Percentiles rank a stretch among this genome's conserved stretches.
Conservation (phyloP, 306 rosid genomes). For the cucumber (Cucumis sativus) region DNA sequence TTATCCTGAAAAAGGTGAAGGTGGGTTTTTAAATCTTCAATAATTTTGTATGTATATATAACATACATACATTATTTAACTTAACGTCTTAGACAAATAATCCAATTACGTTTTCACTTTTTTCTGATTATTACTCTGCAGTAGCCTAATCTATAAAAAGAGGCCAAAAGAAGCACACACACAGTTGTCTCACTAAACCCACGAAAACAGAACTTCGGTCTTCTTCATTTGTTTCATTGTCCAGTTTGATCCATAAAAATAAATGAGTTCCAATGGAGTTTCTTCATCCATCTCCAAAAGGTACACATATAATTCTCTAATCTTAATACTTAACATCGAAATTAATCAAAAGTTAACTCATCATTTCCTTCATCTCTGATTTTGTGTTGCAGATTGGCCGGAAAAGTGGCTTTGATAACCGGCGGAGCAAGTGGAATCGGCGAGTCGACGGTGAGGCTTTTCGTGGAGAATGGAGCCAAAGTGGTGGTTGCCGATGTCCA, state of each 20-base stretch:
- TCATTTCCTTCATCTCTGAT: neutral
- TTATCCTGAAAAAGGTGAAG: too few relatives aligned
- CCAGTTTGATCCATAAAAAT: neutral
- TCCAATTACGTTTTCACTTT: too few relatives aligned
- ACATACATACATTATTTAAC: too few relatives aligned
- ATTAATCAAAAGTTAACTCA: neutral
- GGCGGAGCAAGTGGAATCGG: slow-evolving; percentile 54
- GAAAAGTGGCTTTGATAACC: slow-evolving; percentile 44
- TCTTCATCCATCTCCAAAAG: neutral
- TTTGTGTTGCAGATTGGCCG: slow-evolving; percentile 31
- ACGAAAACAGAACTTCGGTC: neutral
- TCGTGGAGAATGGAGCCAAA: slow-evolving; percentile 32
- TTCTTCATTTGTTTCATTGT: neutral
- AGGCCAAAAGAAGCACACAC: neutral
- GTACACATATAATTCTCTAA: neutral
- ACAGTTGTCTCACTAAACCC: neutral
- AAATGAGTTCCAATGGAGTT: neutral
- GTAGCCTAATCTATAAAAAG: neutral
- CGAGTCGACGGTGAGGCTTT: slow-evolving; percentile 31
- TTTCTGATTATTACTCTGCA: too few relatives aligned
- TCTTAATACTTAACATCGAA: neutral
- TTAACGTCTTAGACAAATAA: too few relatives aligned
- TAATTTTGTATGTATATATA: too few relatives aligned
- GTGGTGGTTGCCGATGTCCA: slow-evolving; percentile 36
- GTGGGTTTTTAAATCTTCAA: too few relatives aligned